Evolutionary conservation across 768 basidiomycete genomes (phyloP).

Genomic region (Galerina sulciceps): DNA sequence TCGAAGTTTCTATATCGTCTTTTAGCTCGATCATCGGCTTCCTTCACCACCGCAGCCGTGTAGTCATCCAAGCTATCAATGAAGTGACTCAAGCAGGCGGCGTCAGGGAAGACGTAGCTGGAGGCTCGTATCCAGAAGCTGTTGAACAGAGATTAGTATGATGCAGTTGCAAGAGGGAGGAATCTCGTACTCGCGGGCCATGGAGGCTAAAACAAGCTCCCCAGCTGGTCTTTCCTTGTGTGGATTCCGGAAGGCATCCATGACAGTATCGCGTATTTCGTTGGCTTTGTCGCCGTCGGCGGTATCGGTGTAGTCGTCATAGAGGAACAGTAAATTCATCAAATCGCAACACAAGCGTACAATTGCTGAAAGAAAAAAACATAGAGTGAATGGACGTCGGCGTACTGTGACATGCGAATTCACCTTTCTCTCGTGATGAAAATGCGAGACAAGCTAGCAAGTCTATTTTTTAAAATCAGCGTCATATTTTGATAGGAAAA

Average conservation of each 20-base stretch:
- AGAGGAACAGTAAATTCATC: constrained; percentile 52
- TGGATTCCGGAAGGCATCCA: constrained; percentile 47
- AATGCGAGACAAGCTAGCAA: constrained; percentile 21
- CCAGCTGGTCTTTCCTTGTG: constrained; percentile 36
- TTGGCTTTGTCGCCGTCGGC: constrained; percentile 32
- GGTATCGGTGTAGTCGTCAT: constrained; percentile 54
- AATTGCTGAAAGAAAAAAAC: constrained; percentile 8
- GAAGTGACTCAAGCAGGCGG: constrained; percentile 26
- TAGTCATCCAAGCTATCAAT: constrained; percentile 18
- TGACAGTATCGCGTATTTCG: constrained; percentile 33
- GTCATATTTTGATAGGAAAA: neutral
- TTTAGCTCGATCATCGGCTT: constrained; percentile 44
- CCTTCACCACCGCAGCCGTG: constrained; percentile 39
- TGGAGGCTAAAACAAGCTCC: constrained; percentile 38
- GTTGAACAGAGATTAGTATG: neutral
- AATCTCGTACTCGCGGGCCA: constrained; percentile 40
- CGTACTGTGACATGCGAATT: neutral
- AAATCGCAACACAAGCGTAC: constrained; percentile 39
- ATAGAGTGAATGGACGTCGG: neutral
- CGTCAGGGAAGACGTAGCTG: constrained; percentile 9
- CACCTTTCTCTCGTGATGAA: constrained; percentile 22
- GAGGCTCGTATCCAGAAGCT: constrained; percentile 33
- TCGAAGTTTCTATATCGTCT: constrained; percentile 38
- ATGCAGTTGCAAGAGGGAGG: constrained; percentile 7
- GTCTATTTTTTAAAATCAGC: constrained; percentile 3